Evolutionary conservation across 2,329 filamentous ascomycete genomes (phyloP), one percentile per base, ranked within the genome.

Genomic region (Aspergillus bombycis): DNA sequence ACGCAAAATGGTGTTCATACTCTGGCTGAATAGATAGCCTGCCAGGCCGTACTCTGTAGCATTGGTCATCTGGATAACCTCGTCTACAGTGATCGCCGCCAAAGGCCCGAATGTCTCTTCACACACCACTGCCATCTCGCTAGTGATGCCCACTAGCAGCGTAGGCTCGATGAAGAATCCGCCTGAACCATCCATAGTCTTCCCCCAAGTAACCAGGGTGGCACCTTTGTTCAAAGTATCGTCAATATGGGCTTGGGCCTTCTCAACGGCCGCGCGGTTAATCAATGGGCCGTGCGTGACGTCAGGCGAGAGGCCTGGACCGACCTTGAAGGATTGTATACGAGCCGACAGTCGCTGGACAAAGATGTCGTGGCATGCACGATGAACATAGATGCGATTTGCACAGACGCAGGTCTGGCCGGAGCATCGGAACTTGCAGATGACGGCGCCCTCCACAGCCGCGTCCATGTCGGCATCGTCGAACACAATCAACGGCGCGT

Each of bases 171-270:
- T 57, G 58, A 68, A 69, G 48, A 58, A 54, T 30, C 28, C 28
- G 7, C 3, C 28, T 30, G 28, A 4, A 30, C 28, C 28, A 7
- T 7, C 28, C 28, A 30, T 30, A 30, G n/a, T n/a, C n/a, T n/a
- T n/a, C n/a, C n/a, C n/a, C n/a, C n/a, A n/a, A n/a, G n/a, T n/a
- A n/a, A 30, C 28, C 7, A 30, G 7, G 7, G 28, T 30, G 28
- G n/a, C 60, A 3, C 89, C 90, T 52, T 85, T 82, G 57, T 82
- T 82, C 58, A 82, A 81, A 1, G 89, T 89, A 72, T 92, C 88
- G 52, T 85, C 81, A 32, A 91, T 85, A 65, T 91, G 87, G 7
- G 65, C 69, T n/a, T 71, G 61, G 1, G 84, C 85, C 72, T 88
- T 87, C 23, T 84, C 81, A 0, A 88, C 56, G 19, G 63, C 65